Percentiles rank a stretch among this genome's conserved stretches.
These are phyloP conservation scores for Ustilago nuda DNA, from an alignment of 1,284 basidiomycete species.

Conservation along the genomic window DNA sequence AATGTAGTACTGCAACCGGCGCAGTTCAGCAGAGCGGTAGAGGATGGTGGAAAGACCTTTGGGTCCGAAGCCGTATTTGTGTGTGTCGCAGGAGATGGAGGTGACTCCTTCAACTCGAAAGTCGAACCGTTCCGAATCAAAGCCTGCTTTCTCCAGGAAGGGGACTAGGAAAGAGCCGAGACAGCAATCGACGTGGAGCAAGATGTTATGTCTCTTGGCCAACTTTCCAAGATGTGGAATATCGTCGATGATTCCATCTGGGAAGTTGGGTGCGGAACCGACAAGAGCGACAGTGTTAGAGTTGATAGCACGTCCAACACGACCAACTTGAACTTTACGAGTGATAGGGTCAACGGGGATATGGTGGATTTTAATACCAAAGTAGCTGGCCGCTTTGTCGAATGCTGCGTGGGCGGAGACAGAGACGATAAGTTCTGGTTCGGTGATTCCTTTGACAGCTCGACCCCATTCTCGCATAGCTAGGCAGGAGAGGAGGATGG, in stretches of 20 bases:
- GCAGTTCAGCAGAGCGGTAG: conserved; percentile 57
- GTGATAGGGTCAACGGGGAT: conserved; percentile 86
- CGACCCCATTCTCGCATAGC: conserved; percentile 93
- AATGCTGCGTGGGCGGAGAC: conserved; percentile 92
- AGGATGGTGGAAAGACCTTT: conserved; percentile 66
- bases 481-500: conserved; percentile 93
- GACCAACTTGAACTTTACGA: conserved; percentile 82
- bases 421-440: conserved; percentile 93
- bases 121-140: conserved; percentile 64
- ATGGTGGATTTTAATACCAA: conserved; percentile 89
- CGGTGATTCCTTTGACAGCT: conserved; percentile 84
- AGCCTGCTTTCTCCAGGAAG: conserved; percentile 64
- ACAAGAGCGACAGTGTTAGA: conserved; percentile 76
- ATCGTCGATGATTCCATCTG: conserved; percentile 76
- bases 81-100: conserved; percentile 67
- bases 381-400: conserved; percentile 89
- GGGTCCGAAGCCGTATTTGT: conserved; percentile 69
- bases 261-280: conserved; percentile 83
- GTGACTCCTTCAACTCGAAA: conserved; percentile 68
- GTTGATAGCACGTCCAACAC: conserved; percentile 76
- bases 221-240: conserved; percentile 83
- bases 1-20: conserved; percentile 68
- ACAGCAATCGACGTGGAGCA: conserved; percentile 80
- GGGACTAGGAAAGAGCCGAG: conserved; percentile 70
- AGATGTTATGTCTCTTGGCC: conserved; percentile 81